A percentile compares a stretch with the other conserved stretches of the same genome.
phyloP scores from a whole-genome alignment of 768 basidiomycete genomes.

The Leccinum pellstonianum region DNA sequence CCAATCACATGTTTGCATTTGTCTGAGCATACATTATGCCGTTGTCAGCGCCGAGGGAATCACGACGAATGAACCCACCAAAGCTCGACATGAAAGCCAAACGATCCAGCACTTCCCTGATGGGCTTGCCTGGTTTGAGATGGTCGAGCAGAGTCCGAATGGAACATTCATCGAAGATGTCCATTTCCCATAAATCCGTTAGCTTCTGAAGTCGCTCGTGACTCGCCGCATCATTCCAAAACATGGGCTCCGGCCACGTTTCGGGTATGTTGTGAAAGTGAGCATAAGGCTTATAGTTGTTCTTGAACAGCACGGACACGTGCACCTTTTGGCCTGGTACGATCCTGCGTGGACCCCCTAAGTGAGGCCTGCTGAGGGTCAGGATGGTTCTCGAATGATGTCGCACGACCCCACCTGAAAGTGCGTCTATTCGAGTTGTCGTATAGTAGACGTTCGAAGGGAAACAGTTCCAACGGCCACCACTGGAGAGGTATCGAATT shows the following conservation, averaged over 20 bases:
- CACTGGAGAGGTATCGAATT: constrained; percentile 15
- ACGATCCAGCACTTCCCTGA: constrained; percentile 26
- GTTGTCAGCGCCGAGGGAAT: not conserved
- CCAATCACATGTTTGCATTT: constrained; percentile 13
- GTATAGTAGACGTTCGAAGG: constrained; percentile 27
- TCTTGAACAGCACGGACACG: constrained; percentile 31
- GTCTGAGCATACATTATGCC: constrained; percentile 8
- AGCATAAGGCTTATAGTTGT: constrained; percentile 28
- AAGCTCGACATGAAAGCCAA: constrained; percentile 32
- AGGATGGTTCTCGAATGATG: not conserved
- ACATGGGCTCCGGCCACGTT: constrained; percentile 30
- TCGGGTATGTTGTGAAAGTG: constrained; percentile 21
- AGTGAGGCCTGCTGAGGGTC: constrained; percentile 24
- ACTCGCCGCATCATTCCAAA: constrained; percentile 29
- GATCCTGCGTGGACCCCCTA: constrained; percentile 26
- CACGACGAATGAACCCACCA: constrained; percentile 10
- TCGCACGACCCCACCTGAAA: constrained; percentile 12
- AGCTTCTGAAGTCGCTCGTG: constrained; percentile 20
- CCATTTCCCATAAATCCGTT: constrained; percentile 29
- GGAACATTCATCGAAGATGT: constrained; percentile 27
- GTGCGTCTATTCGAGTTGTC: constrained; percentile 27
- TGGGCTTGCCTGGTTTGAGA: constrained; percentile 17
- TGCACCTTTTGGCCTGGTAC: constrained; percentile 32
- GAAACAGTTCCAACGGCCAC: constrained; percentile 28
- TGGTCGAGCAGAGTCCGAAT: constrained; percentile 17